Conservation (phyloP, 2,329 filamentous ascomycete species). For the Stagonosporopsis tanaceti region DNA sequence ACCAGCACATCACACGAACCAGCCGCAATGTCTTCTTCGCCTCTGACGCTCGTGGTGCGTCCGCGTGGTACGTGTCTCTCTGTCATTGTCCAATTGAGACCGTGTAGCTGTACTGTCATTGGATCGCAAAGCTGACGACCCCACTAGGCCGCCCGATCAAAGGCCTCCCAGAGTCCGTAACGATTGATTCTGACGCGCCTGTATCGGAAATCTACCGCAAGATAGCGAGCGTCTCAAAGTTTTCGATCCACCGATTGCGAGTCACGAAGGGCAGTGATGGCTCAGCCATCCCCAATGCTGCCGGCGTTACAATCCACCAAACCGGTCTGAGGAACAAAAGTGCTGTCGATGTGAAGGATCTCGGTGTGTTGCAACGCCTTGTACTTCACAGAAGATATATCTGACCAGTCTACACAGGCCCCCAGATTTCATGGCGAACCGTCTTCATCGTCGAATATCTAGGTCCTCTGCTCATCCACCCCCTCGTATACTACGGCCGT, state of each 20-base stretch:
- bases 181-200: constrained; percentile 60
- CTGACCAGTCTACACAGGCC: constrained; percentile 62
- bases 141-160: constrained; percentile 67
- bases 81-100: constrained; percentile 8
- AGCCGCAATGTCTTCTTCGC: constrained; percentile 52
- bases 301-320: constrained; percentile 60
- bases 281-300: constrained; percentile 63
- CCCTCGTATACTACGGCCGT: constrained; percentile 73
- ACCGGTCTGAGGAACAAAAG: constrained; percentile 67
- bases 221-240: constrained; percentile 62
- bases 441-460: constrained; percentile 96
- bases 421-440: constrained; percentile 89
- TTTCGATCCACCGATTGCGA: constrained; percentile 66
- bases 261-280: constrained; percentile 72
- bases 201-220: constrained; percentile 65
- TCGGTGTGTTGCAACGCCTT: constrained; percentile 65
- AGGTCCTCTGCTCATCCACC: constrained; percentile 88
- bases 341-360: constrained; percentile 85
- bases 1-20: constrained; percentile 5
- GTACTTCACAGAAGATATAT: not conserved
- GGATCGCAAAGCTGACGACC: constrained; percentile 10
- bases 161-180: constrained; percentile 65
- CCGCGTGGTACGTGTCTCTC: constrained; percentile 51
- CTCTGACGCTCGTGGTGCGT: constrained; percentile 55
- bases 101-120: constrained; percentile 5